Evolutionary conservation across 495 filamentous ascomycete genomes (phyloP).

Genomic region (Trichoderma asperelloides): DNA sequence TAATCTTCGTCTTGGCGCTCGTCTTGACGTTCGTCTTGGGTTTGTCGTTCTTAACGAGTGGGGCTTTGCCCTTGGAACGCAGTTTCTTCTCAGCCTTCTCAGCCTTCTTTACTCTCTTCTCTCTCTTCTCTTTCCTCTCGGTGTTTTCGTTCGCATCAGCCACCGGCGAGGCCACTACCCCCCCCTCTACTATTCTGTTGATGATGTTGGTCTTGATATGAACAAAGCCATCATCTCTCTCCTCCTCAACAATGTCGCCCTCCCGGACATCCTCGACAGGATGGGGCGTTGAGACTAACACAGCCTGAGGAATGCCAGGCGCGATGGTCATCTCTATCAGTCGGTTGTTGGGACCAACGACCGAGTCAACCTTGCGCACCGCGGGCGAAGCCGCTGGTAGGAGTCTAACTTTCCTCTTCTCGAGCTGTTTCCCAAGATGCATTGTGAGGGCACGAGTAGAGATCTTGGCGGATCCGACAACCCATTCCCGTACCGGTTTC

Average conservation of each 20-base stretch:
- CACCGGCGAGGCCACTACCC: not conserved
- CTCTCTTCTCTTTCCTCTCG: not conserved
- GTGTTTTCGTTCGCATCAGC: not conserved
- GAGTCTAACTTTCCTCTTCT: not conserved
- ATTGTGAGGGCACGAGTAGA: not conserved
- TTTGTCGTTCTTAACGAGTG: not conserved
- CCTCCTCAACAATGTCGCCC: not conserved
- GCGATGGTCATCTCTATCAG: not conserved
- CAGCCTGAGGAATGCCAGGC: not conserved
- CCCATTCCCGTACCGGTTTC: not conserved
- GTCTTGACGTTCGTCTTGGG: not conserved
- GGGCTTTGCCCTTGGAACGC: not conserved
- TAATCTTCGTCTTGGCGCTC: not conserved
- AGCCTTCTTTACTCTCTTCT: not conserved
- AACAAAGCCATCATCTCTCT: not conserved
- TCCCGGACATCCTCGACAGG: not conserved
- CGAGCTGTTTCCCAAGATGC: slow-evolving; percentile 3
- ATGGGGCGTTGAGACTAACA: slow-evolving; percentile 1
- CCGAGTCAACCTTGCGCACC: not conserved
- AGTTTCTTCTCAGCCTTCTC: not conserved
- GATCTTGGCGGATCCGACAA: not conserved
- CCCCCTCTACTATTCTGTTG: not conserved
- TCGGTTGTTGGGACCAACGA: slow-evolving; percentile 3
- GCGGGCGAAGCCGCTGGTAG: slow-evolving; percentile 1
- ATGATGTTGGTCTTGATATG: not conserved